These are phyloP conservation scores for Physcomitrellopsis africana DNA, from an alignment of 225 moss, liverwort and hornwort genomes.

Conservation along the genomic window DNA sequence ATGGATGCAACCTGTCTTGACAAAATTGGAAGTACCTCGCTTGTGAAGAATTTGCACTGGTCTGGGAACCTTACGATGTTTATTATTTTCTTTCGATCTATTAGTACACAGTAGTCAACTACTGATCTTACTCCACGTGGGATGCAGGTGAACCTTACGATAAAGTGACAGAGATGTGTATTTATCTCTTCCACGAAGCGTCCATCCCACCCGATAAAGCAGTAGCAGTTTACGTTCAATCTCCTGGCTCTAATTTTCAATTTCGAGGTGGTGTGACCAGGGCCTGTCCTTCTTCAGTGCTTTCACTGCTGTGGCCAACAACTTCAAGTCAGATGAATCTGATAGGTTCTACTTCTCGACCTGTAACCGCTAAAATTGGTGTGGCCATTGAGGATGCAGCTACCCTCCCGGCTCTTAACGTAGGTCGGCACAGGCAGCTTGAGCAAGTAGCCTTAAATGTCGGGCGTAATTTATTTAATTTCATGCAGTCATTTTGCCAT, in stretches of 20 bases:
- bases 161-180: constrained; percentile 73
- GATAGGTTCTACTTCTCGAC: constrained; percentile 46
- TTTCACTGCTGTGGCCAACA: constrained; percentile 68
- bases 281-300: constrained; percentile 72
- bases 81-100: too few relatives aligned
- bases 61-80: too few relatives aligned
- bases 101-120: too few relatives aligned
- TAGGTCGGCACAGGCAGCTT: constrained; percentile 61
- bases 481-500: constrained; percentile 68
- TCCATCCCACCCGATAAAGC: constrained; percentile 75
- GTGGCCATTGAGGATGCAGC: constrained; percentile 71
- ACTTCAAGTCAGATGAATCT: constrained; percentile 53
- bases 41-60: too few relatives aligned
- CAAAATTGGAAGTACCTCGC: too few relatives aligned
- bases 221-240: constrained; percentile 71
- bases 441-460: constrained; percentile 73
- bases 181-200: constrained; percentile 61
- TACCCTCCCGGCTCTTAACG: constrained; percentile 62
- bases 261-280: constrained; percentile 76
- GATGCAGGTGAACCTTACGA: constrained; percentile 66
- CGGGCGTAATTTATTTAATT: constrained; percentile 68
- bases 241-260: constrained; percentile 70
- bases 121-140: background rate
- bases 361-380: constrained; percentile 64
- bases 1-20: background rate